phyloP scores from a whole-genome alignment of 2,329 filamentous ascomycete species.

The Paraphoma sp. region DNA sequence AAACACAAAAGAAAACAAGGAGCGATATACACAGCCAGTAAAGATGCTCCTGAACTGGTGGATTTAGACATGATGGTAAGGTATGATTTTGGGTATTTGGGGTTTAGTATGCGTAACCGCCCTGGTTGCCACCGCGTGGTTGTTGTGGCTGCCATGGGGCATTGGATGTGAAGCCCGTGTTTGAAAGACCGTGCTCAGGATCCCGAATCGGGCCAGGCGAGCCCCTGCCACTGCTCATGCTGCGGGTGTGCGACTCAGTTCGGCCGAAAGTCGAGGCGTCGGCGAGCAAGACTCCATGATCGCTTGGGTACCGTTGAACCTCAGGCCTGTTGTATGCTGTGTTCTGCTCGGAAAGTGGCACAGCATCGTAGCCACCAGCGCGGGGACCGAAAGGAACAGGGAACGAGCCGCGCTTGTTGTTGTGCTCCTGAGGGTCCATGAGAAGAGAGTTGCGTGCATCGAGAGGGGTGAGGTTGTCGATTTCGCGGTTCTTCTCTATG shows the following conservation, averaged over 20 bases:
- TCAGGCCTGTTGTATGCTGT: slow-evolving; percentile 33
- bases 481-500: slow-evolving; percentile 77
- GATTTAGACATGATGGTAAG: slow-evolving; percentile 19
- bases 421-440: slow-evolving; percentile 63
- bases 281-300: slow-evolving; percentile 40
- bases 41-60: slow-evolving; percentile 6
- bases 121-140: slow-evolving; percentile 22
- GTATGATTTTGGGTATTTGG: slow-evolving; percentile 2
- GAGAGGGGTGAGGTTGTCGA: slow-evolving; percentile 84
- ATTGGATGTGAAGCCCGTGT: slow-evolving; percentile 26
- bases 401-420: slow-evolving; percentile 43
- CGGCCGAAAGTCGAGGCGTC: slow-evolving; percentile 44
- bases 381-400: slow-evolving; percentile 38
- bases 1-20: slow-evolving; percentile 6
- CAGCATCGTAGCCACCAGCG: slow-evolving; percentile 44
- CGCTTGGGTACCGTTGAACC: slow-evolving; percentile 32
- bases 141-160: slow-evolving; percentile 36
- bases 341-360: slow-evolving; percentile 45
- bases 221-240: slow-evolving; percentile 25
- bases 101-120: slow-evolving; percentile 34
- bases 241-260: slow-evolving; percentile 30
- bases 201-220: slow-evolving; percentile 41
- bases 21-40: slow-evolving; percentile 22
- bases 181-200: slow-evolving; percentile 31
- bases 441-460: slow-evolving; percentile 88